Conservation (phyloP, 768 basidiomycete genomes). For the Boletales sp. region DNA sequence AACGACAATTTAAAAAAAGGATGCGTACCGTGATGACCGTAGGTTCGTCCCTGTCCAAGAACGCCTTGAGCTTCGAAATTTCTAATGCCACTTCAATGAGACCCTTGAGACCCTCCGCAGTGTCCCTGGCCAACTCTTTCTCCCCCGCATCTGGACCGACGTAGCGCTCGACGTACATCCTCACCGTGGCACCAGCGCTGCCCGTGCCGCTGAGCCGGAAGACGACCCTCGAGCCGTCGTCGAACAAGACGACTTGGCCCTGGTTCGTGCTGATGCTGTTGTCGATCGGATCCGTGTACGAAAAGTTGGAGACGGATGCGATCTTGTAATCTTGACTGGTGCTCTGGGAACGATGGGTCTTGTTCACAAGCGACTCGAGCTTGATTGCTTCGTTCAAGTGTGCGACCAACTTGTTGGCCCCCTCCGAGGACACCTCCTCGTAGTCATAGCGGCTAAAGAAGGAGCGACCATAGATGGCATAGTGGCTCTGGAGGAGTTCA, state of each 20-base stretch:
- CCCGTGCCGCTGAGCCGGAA: slow-evolving; percentile 97
- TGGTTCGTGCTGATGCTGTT: slow-evolving; percentile 90
- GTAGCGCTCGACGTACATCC: slow-evolving; percentile 95
- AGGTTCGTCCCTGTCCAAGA: slow-evolving; percentile 83
- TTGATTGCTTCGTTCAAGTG: slow-evolving; percentile 71
- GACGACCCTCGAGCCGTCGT: slow-evolving; percentile 90
- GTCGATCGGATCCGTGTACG: slow-evolving; percentile 99
- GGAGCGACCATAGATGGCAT: slow-evolving; percentile 89
- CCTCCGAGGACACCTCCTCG: slow-evolving; percentile 92
- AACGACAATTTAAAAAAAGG: background rate
- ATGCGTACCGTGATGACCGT: slow-evolving; percentile 88
- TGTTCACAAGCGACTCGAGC: slow-evolving; percentile 63
- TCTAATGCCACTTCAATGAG: slow-evolving; percentile 93
- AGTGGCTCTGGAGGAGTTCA: slow-evolving; percentile 84
- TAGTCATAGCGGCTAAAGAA: slow-evolving; percentile 99
- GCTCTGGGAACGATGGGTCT: slow-evolving; percentile 62
- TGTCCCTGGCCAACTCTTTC: slow-evolving; percentile 65
- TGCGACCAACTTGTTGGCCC: slow-evolving; percentile 81
- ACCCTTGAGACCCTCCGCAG: slow-evolving; percentile 89
- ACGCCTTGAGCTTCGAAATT: slow-evolving; percentile 80
- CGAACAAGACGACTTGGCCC: slow-evolving; percentile 89
- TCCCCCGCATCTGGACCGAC: slow-evolving; percentile 66
- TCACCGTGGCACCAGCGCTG: slow-evolving; percentile 91
- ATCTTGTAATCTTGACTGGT: slow-evolving; percentile 74
- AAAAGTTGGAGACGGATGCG: slow-evolving; percentile 77